Evolutionary conservation across 352 stramenopile genomes (phyloP), one percentile per base, ranked within the genome.

Genomic region (Phytophthora fragariaefolia): DNA sequence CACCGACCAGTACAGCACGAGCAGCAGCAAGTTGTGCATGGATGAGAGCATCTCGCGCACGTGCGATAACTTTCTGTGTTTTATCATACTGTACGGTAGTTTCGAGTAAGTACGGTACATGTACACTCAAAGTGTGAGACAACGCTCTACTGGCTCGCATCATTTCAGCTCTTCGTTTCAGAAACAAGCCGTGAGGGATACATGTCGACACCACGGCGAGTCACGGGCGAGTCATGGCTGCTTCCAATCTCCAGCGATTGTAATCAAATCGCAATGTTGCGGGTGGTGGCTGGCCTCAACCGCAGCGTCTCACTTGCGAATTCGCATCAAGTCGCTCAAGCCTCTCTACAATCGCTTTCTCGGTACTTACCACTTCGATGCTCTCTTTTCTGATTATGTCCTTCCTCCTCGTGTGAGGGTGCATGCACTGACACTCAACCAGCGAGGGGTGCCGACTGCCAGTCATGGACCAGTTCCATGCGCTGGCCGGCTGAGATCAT

Each of bases 391-490:
- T 9, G 10, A 36, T 23, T 34, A 10, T n/a, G 9, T 6, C 23
- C 12, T 53, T 10, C 23, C 23, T 34, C 23, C 36, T 53, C 15
- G 15, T 53, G 18, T 23, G 34, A 22, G 53, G 26, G 27, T 64
- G 48, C 66, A 69, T 68, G 43, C 54, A 82, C 72, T 80, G 63
- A 82, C 74, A 56, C 64, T 49, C 49, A 71, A 79, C 68, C 80
- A 87, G 80, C 80, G 80, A 86, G 78, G 80, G 80, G 80, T 87
- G 78, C 76, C 79, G 66, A 75, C 30, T 59, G 68, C 65, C 56
- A 73, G 51, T 52, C 75, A 77, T 83, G 67, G 69, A 82, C 75
- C 7, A 76, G 66, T 80, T 82, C 74, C 57, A 71, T 80, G 69
- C 51, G 75, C 63, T 75, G 65, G 56, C 63, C 59, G 77, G 75